Percentiles rank a stretch among this genome's conserved stretches.
These are phyloP conservation scores for Cairneyella variabilis DNA, from an alignment of 495 filamentous ascomycete species.

Conservation along the genomic window DNA sequence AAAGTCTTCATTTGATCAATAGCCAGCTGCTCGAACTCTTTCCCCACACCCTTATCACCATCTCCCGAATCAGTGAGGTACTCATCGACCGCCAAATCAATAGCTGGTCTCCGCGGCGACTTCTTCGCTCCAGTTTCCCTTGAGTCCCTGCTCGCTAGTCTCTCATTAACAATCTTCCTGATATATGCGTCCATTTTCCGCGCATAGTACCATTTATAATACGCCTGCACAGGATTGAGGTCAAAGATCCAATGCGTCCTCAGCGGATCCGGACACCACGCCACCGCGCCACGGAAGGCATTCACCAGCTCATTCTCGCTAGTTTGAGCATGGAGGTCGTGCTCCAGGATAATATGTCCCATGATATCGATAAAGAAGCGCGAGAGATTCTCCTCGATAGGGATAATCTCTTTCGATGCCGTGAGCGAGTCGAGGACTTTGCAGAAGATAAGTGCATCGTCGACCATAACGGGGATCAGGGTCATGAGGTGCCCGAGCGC, in stretches of 20 bases:
- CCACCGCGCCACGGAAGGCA: conserved; percentile 25
- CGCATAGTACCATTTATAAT: conserved; percentile 26
- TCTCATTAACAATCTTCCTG: conserved; percentile 28
- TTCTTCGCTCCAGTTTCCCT: background rate
- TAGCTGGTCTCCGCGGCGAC: conserved; percentile 16
- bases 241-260: conserved; percentile 18
- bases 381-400: conserved; percentile 64
- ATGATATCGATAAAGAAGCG: conserved; percentile 69
- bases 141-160: conserved; percentile 16
- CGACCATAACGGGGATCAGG: conserved; percentile 32
- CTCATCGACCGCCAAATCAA: conserved; percentile 30
- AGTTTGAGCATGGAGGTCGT: conserved; percentile 29
- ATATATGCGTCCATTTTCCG: conserved; percentile 32
- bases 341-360: conserved; percentile 29
- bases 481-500: conserved; percentile 33
- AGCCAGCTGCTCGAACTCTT: conserved; percentile 22
- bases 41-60: conserved; percentile 5
- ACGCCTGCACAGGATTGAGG: conserved; percentile 15
- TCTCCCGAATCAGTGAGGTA: conserved; percentile 4
- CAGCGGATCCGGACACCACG: conserved; percentile 22
- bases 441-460: conserved; percentile 33
- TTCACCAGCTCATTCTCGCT: conserved; percentile 29
- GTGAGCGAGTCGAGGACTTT: conserved; percentile 28
- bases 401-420: conserved; percentile 23
- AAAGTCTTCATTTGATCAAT: conserved; percentile 34